A percentile compares a stretch with the other conserved stretches of the same genome.
Conservation (phyloP, 73 alveolate species). For the Loxodes magnus region DNA sequence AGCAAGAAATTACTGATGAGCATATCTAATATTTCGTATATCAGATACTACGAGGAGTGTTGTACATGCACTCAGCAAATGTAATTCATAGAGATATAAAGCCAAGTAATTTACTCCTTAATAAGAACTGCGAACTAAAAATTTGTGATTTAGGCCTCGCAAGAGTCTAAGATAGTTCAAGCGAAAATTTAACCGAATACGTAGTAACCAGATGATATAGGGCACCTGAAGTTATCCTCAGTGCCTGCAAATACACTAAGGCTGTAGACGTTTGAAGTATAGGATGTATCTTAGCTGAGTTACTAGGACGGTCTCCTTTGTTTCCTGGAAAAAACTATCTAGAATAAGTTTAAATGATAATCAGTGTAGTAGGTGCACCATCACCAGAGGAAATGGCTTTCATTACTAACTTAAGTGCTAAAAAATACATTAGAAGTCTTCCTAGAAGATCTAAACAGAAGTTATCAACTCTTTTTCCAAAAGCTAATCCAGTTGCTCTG, state of each 20-base stretch:
- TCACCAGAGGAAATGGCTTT: conserved; percentile 47
- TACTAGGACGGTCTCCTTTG: conserved; percentile 52
- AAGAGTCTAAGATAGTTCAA: conserved; percentile 42
- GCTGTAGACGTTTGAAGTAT: conserved; percentile 49
- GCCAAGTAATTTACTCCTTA: no score
- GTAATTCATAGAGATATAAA: no score
- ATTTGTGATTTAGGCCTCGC: no score
- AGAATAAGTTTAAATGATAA: conserved; percentile 42
- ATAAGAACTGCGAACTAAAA: no score
- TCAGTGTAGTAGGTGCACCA: conserved; percentile 63
- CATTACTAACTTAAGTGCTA: conserved; percentile 57
- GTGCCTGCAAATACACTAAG: conserved; percentile 39
- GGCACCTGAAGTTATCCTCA: conserved; percentile 55
- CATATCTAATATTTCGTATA: no score
- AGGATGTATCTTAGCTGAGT: conserved; percentile 51
- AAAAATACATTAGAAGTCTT: conserved; percentile 47
- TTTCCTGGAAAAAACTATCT: conserved; percentile 60
- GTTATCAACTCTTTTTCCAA: conserved; percentile 59
- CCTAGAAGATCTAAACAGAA: conserved; percentile 51
- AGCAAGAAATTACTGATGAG: conserved; percentile 54
- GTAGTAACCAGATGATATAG: no score
- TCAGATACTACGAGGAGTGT: no score
- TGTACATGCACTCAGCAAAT: no score
- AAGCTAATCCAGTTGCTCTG: conserved; percentile 58
- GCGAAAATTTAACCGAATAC: no score